Percentiles rank a stretch among this genome's conserved stretches.
Evolutionary conservation across 1,284 basidiomycete species (phyloP).

Genomic region (Ustilago sp.): DNA sequence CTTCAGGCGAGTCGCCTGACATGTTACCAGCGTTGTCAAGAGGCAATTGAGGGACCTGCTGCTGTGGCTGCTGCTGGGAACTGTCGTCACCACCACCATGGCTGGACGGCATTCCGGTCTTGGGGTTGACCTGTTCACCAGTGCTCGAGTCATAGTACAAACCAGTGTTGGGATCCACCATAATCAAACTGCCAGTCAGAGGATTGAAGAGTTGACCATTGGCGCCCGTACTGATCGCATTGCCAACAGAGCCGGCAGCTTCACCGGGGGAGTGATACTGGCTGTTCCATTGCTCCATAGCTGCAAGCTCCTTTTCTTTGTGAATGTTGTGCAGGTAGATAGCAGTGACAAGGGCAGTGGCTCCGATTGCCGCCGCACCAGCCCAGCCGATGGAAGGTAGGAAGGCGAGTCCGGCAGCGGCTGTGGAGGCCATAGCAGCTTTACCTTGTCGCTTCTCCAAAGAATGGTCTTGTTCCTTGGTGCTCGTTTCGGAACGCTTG

Average conservation of each 20-base stretch:
- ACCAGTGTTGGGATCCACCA: constrained; percentile 29
- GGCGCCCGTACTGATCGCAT: constrained; percentile 36
- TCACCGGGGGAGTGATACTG: constrained; percentile 29
- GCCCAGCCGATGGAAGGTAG: constrained; percentile 16
- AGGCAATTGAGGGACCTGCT: constrained; percentile 10
- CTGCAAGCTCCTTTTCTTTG: constrained; percentile 16
- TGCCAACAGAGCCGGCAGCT: constrained; percentile 33
- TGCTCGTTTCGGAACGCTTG: not conserved
- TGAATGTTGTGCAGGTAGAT: constrained; percentile 34
- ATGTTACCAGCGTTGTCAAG: constrained; percentile 17
- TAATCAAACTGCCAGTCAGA: constrained; percentile 28
- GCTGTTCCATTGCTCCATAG: constrained; percentile 15
- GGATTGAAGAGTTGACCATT: constrained; percentile 49
- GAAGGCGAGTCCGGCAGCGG: constrained; percentile 1
- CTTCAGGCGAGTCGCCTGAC: constrained; percentile 20
- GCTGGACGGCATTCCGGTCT: constrained; percentile 41
- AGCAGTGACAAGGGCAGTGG: constrained; percentile 10
- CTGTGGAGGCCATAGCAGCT: not conserved
- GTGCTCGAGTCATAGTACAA: constrained; percentile 40
- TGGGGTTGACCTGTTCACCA: constrained; percentile 33
- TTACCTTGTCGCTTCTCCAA: constrained; percentile 20
- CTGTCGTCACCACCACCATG: constrained; percentile 13
- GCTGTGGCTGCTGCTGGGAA: not conserved
- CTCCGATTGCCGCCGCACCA: constrained; percentile 13
- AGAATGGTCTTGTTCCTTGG: not conserved